Evolutionary conservation across 208 protist genomes (phyloP).

Genomic region (Crithidia brevicula): DNA sequence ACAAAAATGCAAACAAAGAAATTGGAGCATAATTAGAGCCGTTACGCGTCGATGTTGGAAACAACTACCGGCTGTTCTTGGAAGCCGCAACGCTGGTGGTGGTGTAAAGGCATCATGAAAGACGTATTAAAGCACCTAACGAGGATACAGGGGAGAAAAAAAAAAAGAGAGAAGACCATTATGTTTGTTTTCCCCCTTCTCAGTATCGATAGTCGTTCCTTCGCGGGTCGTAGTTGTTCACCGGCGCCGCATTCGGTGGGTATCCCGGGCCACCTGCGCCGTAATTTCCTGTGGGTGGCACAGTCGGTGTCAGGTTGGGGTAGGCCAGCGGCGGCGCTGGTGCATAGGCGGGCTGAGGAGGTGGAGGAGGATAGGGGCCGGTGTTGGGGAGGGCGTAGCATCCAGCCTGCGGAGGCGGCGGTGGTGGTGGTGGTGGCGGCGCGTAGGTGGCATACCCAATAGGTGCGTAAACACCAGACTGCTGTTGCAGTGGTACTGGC

Average conservation of each 20-base stretch:
- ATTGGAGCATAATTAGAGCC: too few species aligned
- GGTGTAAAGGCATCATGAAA: too few species aligned
- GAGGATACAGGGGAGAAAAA: too few species aligned
- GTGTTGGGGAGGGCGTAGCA: conserved; percentile 15
- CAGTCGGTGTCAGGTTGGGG: not conserved
- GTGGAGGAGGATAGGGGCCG: conserved; percentile 5
- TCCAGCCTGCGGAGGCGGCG: conserved; percentile 9
- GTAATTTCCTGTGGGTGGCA: conserved; percentile 22
- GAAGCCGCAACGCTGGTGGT: too few species aligned
- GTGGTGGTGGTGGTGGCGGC: conserved; percentile 16
- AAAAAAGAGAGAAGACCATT: not conserved
- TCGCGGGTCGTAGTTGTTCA: conserved; percentile 17
- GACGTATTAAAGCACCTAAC: too few species aligned
- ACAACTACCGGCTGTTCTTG: too few species aligned
- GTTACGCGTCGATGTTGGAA: too few species aligned
- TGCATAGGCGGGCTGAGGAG: not conserved
- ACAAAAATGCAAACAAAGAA: too few species aligned
- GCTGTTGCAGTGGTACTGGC: not conserved
- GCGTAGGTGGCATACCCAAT: conserved; percentile 2
- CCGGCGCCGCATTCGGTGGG: conserved; percentile 14
- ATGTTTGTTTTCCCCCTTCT: not conserved
- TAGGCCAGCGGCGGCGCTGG: too few species aligned
- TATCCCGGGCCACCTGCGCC: conserved; percentile 19
- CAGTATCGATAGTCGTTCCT: conserved; percentile 22
- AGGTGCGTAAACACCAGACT: not conserved